Percentiles rank a stretch among this genome's conserved stretches.
Evolutionary conservation across 768 basidiomycete genomes (phyloP).

Genomic region (Russula dissimulans): DNA sequence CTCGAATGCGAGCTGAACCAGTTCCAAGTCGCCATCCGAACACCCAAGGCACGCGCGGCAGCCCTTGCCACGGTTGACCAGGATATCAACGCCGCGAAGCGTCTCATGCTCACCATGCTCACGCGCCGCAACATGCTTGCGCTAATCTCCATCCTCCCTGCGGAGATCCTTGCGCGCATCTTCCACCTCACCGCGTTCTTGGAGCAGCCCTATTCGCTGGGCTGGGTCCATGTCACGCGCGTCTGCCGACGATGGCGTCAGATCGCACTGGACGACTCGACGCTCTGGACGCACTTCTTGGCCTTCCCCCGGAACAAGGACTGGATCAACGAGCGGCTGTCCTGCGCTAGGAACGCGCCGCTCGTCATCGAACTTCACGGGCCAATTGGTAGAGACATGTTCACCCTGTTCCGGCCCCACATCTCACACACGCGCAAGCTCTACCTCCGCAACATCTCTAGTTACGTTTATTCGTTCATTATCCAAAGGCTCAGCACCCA

Average conservation of each 20-base stretch:
- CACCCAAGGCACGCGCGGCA: neutral
- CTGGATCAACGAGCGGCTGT: constrained; percentile 1
- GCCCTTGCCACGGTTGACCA: neutral
- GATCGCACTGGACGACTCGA: neutral
- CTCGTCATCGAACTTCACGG: neutral
- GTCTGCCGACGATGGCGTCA: constrained; percentile 16
- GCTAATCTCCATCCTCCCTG: neutral
- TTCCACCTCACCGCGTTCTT: neutral
- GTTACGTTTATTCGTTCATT: neutral
- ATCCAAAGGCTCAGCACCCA: neutral
- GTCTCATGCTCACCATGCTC: neutral
- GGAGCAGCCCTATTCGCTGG: neutral
- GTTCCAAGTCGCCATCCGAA: neutral
- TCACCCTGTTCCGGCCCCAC: neutral
- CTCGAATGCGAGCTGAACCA: neutral
- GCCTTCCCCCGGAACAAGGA: neutral
- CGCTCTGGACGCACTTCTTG: neutral
- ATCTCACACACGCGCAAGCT: constrained; percentile 1
- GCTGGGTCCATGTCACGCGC: neutral
- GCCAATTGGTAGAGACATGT: rapidly evolving
- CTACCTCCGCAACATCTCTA: neutral
- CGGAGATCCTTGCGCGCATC: constrained; percentile 11
- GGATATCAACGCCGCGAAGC: neutral
- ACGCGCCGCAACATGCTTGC: neutral
- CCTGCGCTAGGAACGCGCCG: neutral